These are phyloP conservation scores for Pythium brachiatum DNA, from an alignment of 352 stramenopile species.

Conservation along the genomic window DNA sequence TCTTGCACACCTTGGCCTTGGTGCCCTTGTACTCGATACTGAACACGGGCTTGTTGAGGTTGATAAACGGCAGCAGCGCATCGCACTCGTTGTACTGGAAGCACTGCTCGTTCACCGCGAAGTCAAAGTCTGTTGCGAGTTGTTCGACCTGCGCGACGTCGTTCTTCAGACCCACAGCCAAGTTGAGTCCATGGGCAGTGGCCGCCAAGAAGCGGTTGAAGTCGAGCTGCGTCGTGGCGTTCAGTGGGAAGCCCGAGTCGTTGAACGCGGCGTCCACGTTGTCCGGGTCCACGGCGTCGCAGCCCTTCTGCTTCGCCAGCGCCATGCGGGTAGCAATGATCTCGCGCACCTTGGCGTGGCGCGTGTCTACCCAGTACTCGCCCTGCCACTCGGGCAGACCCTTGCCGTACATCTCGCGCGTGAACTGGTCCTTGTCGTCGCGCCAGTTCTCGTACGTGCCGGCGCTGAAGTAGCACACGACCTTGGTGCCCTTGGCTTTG, in stretches of 20 bases:
- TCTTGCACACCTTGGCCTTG: conserved; percentile 26
- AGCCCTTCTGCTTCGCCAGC: conserved; percentile 44
- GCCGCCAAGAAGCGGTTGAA: conserved; percentile 47
- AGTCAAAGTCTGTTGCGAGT: conserved; percentile 47
- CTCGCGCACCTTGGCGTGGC: conserved; percentile 28
- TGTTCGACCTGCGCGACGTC: conserved; percentile 37
- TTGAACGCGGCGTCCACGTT: conserved; percentile 51
- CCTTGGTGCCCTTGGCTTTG: conserved; percentile 28
- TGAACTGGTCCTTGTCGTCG: conserved; percentile 38
- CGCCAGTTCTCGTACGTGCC: conserved; percentile 54
- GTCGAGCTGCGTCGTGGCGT: conserved; percentile 37
- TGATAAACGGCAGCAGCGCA: conserved; percentile 37
- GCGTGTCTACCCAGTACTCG: conserved; percentile 42
- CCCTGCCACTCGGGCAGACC: conserved; percentile 33
- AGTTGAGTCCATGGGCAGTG: conserved; percentile 36
- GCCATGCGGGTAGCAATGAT: conserved; percentile 47
- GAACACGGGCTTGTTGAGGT: conserved; percentile 53
- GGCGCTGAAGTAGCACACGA: conserved; percentile 63
- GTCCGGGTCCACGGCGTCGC: conserved; percentile 54
- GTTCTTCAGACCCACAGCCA: conserved; percentile 60
- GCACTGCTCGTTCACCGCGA: conserved; percentile 60
- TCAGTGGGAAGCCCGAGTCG: conserved; percentile 35
- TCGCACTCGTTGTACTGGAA: conserved; percentile 50
- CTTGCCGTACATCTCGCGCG: conserved; percentile 32
- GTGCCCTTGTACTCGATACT: conserved; percentile 51